A percentile compares a stretch with the other conserved stretches of the same genome.
These are phyloP conservation scores for Aspergillus tubingensis DNA, from an alignment of 2,329 filamentous ascomycete species.

Conservation along the genomic window DNA sequence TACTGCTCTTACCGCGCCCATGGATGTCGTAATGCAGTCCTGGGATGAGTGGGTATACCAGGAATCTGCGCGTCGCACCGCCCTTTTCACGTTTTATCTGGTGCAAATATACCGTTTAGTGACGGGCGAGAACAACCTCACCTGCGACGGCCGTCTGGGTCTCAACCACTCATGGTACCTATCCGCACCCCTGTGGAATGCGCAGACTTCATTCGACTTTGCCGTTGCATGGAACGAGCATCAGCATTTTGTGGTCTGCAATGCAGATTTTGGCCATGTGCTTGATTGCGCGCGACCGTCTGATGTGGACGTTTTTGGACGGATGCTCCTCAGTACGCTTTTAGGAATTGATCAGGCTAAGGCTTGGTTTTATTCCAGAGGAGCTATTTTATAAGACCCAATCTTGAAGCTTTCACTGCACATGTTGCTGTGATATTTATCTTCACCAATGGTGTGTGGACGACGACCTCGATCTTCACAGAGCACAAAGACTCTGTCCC, in stretches of 20 bases:
- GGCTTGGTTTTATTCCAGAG: conserved; percentile 29
- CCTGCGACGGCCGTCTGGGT: conserved; percentile 30
- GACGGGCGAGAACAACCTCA: conserved; percentile 17
- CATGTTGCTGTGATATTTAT: too few species aligned
- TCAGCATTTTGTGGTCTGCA: conserved; percentile 28
- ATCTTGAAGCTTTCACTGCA: too few species aligned
- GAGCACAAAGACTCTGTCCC: background rate
- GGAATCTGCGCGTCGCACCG: conserved; percentile 57
- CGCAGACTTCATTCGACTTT: conserved; percentile 31
- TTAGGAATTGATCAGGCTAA: conserved; percentile 28
- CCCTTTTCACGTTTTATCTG: conserved; percentile 53
- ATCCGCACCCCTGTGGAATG: conserved; percentile 32
- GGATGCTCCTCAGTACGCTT: conserved; percentile 30
- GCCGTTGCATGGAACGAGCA: conserved; percentile 30
- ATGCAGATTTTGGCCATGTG: conserved; percentile 26
- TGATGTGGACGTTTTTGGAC: conserved; percentile 33
- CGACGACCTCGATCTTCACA: background rate
- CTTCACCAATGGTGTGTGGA: too few species aligned
- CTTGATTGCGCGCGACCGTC: conserved; percentile 23
- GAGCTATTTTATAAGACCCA: conserved; percentile 15
- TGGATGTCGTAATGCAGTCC: conserved; percentile 47
- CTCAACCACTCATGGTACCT: conserved; percentile 33
- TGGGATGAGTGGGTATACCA: conserved; percentile 57
- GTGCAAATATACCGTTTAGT: conserved; percentile 27
- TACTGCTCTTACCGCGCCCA: conserved; percentile 29